These are phyloP conservation scores for Taxillus chinensis DNA, from an alignment of 164 flowering plant genomes.

Conservation along the genomic window DNA sequence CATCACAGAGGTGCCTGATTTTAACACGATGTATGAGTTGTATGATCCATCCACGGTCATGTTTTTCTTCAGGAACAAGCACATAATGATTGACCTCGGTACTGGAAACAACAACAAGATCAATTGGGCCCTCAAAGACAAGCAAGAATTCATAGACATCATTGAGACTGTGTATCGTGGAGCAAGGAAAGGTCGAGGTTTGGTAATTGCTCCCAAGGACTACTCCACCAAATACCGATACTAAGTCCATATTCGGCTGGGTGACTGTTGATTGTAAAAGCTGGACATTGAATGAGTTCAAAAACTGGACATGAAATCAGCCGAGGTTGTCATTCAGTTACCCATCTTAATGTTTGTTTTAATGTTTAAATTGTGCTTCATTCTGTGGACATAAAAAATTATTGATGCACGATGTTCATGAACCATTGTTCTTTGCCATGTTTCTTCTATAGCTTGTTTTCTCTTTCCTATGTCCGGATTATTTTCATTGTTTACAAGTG, in stretches of 20 bases:
- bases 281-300: too few relatives aligned
- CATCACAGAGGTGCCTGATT: conserved; percentile 90
- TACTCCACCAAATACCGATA: conserved; percentile 95
- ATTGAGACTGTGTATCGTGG: conserved; percentile 91
- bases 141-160: conserved; percentile 93
- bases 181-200: conserved; percentile 90
- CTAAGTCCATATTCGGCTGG: conserved; percentile 12
- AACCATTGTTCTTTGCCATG: too few relatives aligned
- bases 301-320: too few relatives aligned
- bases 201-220: conserved; percentile 92
- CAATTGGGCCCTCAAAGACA: conserved; percentile 95
- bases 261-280: too few relatives aligned
- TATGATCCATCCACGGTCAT: conserved; percentile 88
- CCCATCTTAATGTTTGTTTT: too few relatives aligned
- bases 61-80: conserved; percentile 98
- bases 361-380: too few relatives aligned
- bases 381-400: too few relatives aligned
- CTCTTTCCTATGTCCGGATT: too few relatives aligned
- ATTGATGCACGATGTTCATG: too few relatives aligned
- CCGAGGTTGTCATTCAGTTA: too few relatives aligned
- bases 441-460: too few relatives aligned
- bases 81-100: conserved; percentile 92
- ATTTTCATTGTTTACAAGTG: too few relatives aligned
- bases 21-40: conserved; percentile 93
- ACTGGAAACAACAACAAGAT: conserved; percentile 97